These are phyloP conservation scores for Leucosporidium creatinivorum DNA, from an alignment of 768 basidiomycete species.

Conservation along the genomic window DNA sequence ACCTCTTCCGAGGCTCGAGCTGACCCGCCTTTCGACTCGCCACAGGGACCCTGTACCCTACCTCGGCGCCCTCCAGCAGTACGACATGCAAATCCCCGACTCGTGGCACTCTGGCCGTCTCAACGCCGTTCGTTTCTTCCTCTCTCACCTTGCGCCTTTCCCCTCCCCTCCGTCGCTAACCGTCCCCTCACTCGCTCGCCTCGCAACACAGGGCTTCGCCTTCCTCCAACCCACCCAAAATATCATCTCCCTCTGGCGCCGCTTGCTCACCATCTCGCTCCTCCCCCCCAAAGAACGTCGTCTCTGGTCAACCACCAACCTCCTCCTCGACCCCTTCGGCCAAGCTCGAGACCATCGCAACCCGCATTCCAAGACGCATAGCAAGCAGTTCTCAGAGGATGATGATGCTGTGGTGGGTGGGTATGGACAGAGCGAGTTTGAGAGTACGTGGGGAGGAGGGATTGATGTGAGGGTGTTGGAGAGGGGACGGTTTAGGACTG, in stretches of 20 bases:
- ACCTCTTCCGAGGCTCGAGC: background rate
- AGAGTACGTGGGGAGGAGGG: slow-evolving; percentile 15
- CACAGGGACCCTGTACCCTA: slow-evolving; percentile 5
- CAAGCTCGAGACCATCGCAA: background rate
- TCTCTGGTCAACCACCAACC: slow-evolving; percentile 9
- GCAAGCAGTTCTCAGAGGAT: background rate
- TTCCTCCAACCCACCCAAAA: slow-evolving; percentile 14
- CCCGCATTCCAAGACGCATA: background rate
- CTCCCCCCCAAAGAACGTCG: slow-evolving; percentile 1
- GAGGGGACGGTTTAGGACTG: background rate
- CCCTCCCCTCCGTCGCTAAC: background rate
- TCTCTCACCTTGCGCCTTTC: too few species aligned
- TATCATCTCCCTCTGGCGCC: slow-evolving; percentile 8
- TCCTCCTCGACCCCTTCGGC: slow-evolving; percentile 17
- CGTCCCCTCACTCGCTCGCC: background rate
- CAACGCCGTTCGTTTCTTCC: background rate
- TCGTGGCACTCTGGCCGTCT: slow-evolving; percentile 3
- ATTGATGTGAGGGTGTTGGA: slow-evolving; percentile 13
- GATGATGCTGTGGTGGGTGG: background rate
- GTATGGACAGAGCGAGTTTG: slow-evolving; percentile 13
- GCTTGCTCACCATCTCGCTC: background rate
- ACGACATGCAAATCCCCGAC: slow-evolving; percentile 18
- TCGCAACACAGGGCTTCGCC: slow-evolving; percentile 3
- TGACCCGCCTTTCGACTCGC: too few species aligned
- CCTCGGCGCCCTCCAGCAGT: slow-evolving; percentile 7